A percentile compares a stretch with the other conserved stretches of the same genome.
These are phyloP conservation scores for Amaranthus tricolor DNA, from an alignment of 179 eudicot species.

Conservation along the genomic window DNA sequence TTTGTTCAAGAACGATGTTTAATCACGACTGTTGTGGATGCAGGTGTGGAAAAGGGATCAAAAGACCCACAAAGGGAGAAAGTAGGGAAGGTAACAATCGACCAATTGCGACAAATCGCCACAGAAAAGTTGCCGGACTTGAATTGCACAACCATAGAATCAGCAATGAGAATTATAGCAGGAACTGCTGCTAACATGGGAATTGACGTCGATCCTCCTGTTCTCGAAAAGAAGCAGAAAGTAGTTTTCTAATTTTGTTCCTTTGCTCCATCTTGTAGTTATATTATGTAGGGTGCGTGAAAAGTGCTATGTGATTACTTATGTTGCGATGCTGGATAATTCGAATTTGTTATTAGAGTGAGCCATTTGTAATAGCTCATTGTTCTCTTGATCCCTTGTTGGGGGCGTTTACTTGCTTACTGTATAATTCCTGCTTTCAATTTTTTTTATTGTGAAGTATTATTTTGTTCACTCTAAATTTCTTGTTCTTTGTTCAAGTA, in stretches of 20 bases:
- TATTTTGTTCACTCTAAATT: too few species aligned
- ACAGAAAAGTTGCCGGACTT: slow-evolving; percentile 89
- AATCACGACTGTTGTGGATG: background rate
- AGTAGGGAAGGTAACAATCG: slow-evolving; percentile 84
- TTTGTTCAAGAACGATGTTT: background rate
- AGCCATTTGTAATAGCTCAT: slow-evolving; percentile 2
- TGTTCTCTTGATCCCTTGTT: background rate
- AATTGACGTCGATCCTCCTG: slow-evolving; percentile 84
- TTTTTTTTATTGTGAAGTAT: too few species aligned
- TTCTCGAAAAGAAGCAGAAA: slow-evolving; percentile 69
- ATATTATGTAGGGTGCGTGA: slow-evolving; percentile 21
- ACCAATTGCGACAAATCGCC: slow-evolving; percentile 76
- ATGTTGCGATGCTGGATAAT: background rate
- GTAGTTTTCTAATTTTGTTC: slow-evolving; percentile 28
- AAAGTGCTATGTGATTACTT: background rate
- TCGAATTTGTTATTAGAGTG: background rate
- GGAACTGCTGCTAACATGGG: slow-evolving; percentile 99
- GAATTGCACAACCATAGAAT: slow-evolving; percentile 78
- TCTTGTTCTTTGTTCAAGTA: too few species aligned
- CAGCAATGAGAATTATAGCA: slow-evolving; percentile 97
- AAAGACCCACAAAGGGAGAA: slow-evolving; percentile 76
- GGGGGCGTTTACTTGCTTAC: background rate
- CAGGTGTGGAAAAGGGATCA: slow-evolving; percentile 95
- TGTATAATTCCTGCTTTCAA: too few species aligned
- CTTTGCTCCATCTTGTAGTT: slow-evolving; percentile 19